phyloP scores from a whole-genome alignment of 345 rosid genomes.

The Lagerstroemia speciosa region DNA sequence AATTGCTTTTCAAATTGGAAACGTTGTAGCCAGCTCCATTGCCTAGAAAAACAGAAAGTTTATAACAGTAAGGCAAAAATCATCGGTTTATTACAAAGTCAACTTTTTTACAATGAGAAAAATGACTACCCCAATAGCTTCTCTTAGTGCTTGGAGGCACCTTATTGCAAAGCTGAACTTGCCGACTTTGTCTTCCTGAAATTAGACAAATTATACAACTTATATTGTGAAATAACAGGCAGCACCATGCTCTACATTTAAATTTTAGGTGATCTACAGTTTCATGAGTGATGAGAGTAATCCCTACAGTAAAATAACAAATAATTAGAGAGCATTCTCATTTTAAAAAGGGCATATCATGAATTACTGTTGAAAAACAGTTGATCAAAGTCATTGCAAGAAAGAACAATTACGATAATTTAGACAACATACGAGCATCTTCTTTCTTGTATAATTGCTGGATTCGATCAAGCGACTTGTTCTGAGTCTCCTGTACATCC shows the following conservation, averaged over 20 bases:
- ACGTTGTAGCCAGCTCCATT: constrained; percentile 41
- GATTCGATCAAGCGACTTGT: constrained; percentile 34
- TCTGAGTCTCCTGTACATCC: constrained; percentile 37
- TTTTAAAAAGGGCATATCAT: neutral
- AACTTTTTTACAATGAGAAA: neutral
- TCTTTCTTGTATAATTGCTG: constrained; percentile 56
- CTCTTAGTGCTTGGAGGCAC: constrained; percentile 69
- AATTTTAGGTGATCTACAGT: neutral
- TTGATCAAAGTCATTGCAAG: neutral
- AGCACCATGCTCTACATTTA: neutral
- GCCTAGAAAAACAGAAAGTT: constrained; percentile 25
- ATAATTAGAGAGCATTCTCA: neutral
- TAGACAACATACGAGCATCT: constrained; percentile 52
- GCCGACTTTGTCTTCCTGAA: constrained; percentile 74
- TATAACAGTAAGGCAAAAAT: neutral
- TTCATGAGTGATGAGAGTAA: neutral
- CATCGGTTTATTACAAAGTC: neutral
- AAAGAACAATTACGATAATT: constrained; percentile 7
- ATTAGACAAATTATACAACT: constrained; percentile 12
- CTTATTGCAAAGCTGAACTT: constrained; percentile 64
- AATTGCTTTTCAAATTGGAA: constrained; percentile 59
- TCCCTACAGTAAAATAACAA: neutral
- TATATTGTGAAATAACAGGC: neutral
- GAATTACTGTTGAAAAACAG: too few species aligned
- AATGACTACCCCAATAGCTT: constrained; percentile 29